Evolutionary conservation across 257 asterid genomes (phyloP).

Genomic region (Capsicum pubescens): DNA sequence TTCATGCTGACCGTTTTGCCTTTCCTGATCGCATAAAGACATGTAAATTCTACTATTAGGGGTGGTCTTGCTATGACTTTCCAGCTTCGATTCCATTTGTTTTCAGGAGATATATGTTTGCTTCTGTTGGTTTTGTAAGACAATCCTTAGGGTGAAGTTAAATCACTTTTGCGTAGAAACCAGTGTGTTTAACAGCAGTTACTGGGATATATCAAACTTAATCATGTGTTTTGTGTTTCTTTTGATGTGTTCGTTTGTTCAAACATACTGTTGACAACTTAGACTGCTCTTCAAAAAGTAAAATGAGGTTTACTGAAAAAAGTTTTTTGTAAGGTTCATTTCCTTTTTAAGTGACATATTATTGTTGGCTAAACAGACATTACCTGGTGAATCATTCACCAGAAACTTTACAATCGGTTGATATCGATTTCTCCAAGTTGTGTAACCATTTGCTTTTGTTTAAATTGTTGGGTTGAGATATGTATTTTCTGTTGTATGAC

Average conservation of each 20-base stretch:
- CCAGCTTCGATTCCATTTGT: not conserved
- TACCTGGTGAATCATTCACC: too few species aligned
- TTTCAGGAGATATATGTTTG: not conserved
- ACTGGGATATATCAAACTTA: not conserved
- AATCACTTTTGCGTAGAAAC: not conserved
- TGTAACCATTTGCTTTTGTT: too few species aligned
- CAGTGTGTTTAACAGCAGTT: not conserved
- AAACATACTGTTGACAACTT: not conserved
- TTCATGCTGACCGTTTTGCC: conserved; percentile 91
- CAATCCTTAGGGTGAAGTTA: not conserved
- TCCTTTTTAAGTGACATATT: too few species aligned
- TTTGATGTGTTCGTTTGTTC: not conserved
- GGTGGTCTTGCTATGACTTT: not conserved
- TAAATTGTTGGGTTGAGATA: too few species aligned
- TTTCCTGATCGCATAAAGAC: conserved; percentile 70
- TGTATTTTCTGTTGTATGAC: too few species aligned
- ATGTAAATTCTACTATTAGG: not conserved
- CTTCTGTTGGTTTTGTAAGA: conserved; percentile 4
- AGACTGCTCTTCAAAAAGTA: too few species aligned
- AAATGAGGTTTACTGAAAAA: too few species aligned
- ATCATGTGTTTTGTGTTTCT: not conserved
- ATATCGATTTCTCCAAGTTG: too few species aligned
- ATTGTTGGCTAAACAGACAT: too few species aligned
- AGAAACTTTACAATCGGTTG: too few species aligned
- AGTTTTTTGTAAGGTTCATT: too few species aligned